A percentile compares a stretch with the other conserved stretches of the same genome.
Conservation (phyloP, 208 protist species). For the Trypanosoma scelopori region DNA sequence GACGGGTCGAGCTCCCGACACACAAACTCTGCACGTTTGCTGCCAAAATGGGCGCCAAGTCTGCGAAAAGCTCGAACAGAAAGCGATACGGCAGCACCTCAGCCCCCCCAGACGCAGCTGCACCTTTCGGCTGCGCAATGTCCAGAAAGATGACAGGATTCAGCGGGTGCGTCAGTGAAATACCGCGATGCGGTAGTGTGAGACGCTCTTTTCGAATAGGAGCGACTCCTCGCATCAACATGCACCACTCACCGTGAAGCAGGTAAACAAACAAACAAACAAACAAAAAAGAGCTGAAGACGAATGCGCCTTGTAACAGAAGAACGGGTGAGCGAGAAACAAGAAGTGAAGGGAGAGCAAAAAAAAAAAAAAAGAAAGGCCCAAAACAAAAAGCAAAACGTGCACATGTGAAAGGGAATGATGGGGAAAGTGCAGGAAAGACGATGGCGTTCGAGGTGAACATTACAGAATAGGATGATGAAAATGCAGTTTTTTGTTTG, state of each 20-base stretch:
- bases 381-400: background rate
- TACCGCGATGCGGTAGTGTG: conserved; percentile 28
- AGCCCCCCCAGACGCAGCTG: background rate
- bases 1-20: conserved; percentile 26
- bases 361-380: background rate
- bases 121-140: conserved; percentile 8
- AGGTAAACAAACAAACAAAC: conserved; percentile 23
- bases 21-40: conserved; percentile 26
- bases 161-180: conserved; percentile 25
- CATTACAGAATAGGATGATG: too few species aligned
- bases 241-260: background rate
- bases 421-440: too few species aligned
- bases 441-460: too few species aligned
- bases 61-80: conserved; percentile 34
- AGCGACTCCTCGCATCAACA: conserved; percentile 11
- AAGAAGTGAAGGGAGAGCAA: background rate
- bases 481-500: too few species aligned
- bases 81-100: conserved; percentile 10
- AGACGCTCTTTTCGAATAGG: conserved; percentile 14
- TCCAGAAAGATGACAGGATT: conserved; percentile 36
- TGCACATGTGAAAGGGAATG: too few species aligned
- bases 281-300: conserved; percentile 24
- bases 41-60: conserved; percentile 27
- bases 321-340: background rate
- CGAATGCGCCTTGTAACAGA: conserved; percentile 8